Conservation (phyloP, 2,329 filamentous ascomycete species). For the Acrocalymma vagum region DNA sequence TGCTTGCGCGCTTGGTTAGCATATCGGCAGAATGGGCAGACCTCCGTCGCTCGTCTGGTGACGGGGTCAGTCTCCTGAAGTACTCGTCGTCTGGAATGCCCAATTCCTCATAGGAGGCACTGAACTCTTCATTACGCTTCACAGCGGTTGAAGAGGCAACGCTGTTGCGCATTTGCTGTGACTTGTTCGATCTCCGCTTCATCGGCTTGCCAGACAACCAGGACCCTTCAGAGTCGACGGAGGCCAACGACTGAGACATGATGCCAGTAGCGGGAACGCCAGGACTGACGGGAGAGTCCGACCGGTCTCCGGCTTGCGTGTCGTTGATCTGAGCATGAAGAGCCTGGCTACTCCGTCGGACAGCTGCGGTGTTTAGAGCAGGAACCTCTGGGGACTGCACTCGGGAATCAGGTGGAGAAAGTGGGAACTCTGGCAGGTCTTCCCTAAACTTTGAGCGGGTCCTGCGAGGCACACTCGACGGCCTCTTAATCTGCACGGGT, state of each 20-base stretch:
- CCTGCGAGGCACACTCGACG: conserved; percentile 72
- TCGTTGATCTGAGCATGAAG: conserved; percentile 34
- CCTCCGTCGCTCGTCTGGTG: conserved; percentile 53
- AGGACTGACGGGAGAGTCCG: conserved; percentile 53
- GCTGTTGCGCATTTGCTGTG: conserved; percentile 57
- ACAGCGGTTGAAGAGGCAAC: conserved; percentile 51
- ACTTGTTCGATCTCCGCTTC: conserved; percentile 56
- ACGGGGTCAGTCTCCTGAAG: conserved; percentile 64
- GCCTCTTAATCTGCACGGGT: conserved; percentile 53
- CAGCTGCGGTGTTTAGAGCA: conserved; percentile 49
- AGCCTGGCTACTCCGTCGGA: conserved; percentile 48
- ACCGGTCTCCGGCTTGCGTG: conserved; percentile 37
- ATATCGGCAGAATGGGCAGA: conserved; percentile 35
- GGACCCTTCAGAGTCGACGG: conserved; percentile 93
- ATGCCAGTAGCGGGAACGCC: conserved; percentile 37
- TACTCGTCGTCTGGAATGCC: conserved; percentile 77
- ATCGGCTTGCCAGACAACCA: conserved; percentile 85
- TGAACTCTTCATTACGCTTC: conserved; percentile 61
- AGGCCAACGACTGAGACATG: conserved; percentile 86
- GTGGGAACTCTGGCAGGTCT: conserved; percentile 84
- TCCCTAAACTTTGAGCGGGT: conserved; percentile 92
- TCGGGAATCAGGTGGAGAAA: conserved; percentile 85
- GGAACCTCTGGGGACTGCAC: conserved; percentile 79
- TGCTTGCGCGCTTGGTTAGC: conserved; percentile 49
- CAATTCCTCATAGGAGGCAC: conserved; percentile 71